Base-by-base conservation (phyloP, 2,329 filamentous ascomycete species). In the Venturia pyrina region DNA sequence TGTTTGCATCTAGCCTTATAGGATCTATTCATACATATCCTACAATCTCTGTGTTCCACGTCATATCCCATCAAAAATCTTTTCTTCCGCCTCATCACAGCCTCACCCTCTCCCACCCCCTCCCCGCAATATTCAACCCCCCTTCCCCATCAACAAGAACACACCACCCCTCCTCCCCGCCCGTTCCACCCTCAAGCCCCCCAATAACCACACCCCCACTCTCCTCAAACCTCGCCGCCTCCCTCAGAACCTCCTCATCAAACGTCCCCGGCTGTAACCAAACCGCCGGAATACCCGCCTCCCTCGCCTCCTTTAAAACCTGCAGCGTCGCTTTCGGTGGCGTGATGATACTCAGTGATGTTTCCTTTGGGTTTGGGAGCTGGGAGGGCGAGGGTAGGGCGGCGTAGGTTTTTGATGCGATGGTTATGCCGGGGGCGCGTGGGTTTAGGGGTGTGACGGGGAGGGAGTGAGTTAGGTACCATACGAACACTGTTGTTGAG, bases 261-360 rank as follows among this genome's bases (percentile, higher is more conserved):
- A 89, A 98, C 19, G 87, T 93, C 0, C 93, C 95, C 0, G 95
- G 95, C 78, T 98, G 95, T 69, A 98, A 79, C 89, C 91, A 96
- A 5, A 96, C 87, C 34, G 90, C 84, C 21, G 85, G 83, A 57
- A 96, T 79, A 3, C 92, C 88, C 13, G 89, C 81, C 66, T 84
- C 80, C 75, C 87, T 89, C 0, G 93, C 95, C 75, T 96, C 89
- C 68, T 87, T 81, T 50, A 98, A 80, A 8, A 96, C 80, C 71
- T 86, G 79, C 67, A 88, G 82, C 0, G 95, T 96, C 40, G 90
- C 86, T 1, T 82, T 77, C 0, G 95, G 93, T 3, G 91, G 91
- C 15, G 95, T 98, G 74, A 98, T 91, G 72, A 98, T 85, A 43
- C 89, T 93, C 15, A 98, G 81, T 5, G 87, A 87, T 0, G 91